These are phyloP conservation scores for Haplosporangium gracile DNA, from an alignment of 192 early-diverging fungal species.

Conservation along the genomic window DNA sequence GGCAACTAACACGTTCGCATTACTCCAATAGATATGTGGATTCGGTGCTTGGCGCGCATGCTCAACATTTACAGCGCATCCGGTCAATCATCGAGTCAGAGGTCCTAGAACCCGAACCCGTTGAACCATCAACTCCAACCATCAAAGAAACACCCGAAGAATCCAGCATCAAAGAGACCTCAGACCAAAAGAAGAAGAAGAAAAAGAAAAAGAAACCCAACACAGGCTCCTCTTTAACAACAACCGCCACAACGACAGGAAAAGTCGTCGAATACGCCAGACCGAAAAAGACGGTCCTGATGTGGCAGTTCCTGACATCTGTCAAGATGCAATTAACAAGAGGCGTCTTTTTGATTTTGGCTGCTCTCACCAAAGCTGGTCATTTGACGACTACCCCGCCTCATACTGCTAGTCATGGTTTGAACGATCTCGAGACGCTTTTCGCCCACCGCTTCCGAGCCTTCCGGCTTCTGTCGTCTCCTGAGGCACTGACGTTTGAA, in stretches of 20 bases:
- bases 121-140: neutral
- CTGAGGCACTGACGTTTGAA: slow-evolving; percentile 40
- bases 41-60: slow-evolving; percentile 46
- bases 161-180: neutral
- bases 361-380: slow-evolving; percentile 49
- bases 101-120: neutral
- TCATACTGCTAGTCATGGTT: slow-evolving; percentile 38
- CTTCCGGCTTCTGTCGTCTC: slow-evolving; percentile 56
- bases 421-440: slow-evolving; percentile 62
- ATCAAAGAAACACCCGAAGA: neutral
- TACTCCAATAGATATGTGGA: slow-evolving; percentile 45
- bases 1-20: neutral
- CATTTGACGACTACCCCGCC: slow-evolving; percentile 47
- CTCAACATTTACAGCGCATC: slow-evolving; percentile 49
- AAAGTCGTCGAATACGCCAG: neutral
- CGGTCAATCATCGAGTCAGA: slow-evolving; percentile 12
- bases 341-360: slow-evolving; percentile 25
- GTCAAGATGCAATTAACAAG: slow-evolving; percentile 31
- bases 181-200: slow-evolving; percentile 31
- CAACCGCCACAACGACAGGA: neutral
- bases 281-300: neutral
- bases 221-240: neutral
- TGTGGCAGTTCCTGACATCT: neutral
- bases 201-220: slow-evolving; percentile 46
- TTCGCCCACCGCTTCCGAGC: slow-evolving; percentile 62